Base-by-base conservation (phyloP, 495 filamentous ascomycete genomes). In the Penicillium waksmanii region DNA sequence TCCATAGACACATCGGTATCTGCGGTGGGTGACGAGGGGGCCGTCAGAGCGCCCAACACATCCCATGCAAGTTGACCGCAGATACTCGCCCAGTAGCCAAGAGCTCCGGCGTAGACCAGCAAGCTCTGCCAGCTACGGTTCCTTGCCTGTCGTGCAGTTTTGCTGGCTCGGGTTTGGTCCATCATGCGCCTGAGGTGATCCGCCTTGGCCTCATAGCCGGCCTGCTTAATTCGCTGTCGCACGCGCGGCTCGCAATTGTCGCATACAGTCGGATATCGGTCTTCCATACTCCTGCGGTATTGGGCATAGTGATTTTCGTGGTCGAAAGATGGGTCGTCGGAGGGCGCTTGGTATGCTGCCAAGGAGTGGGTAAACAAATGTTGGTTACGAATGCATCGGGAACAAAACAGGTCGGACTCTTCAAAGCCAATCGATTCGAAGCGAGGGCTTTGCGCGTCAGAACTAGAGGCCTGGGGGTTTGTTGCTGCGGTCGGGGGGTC, bases 221-320 rank as follows among this genome's bases (percentile, higher is more conserved):
- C 83, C 58, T 84, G 75, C 35, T 84, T 77, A 21, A 96, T 85
- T 57, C 85, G 83, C 55, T 80, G 69, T 42, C 81, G 80, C 18
- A 91, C 91, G 34, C 70, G 78, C 7, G 87, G 85, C 58, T 88
- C 85, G 70, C 93, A 97, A 17, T 84, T 76, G 51, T 80, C 83
- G 77, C 93, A 97, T 31, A 96, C 85, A 65, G 93, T 91, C 11
- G 93, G 93, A 72, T 95, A 96, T 50, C 84, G 81, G 58, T 85
- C 77, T 72, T 96, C 91, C 40, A 95, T 77, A 35, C 82, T 77
- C 52, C 74, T 76, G 50, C 84, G 84, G 65, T 87, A 93, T 31
- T 76, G 74, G 49, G 82, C 83, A 62, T 86, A 86, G 42, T 81
- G 77, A 49, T 67, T 70, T 58, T 84, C 83, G 58, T 80, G 86